Evolutionary conservation across 2,329 filamentous ascomycete genomes (phyloP).

Genomic region (Aspergillus aculeatus): DNA sequence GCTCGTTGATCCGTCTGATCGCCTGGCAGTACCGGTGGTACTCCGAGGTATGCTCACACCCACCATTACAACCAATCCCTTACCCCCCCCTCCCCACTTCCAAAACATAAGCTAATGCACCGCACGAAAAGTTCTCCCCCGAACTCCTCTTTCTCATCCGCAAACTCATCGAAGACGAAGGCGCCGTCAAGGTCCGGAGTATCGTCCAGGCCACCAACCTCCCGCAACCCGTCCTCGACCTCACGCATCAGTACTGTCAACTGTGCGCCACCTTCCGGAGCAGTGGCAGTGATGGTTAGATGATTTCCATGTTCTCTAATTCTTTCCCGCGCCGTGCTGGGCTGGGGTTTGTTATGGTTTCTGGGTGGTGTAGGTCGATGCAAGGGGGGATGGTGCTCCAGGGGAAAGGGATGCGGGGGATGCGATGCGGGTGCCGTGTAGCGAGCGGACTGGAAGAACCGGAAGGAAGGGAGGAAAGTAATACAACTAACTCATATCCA

Average conservation of each 20-base stretch:
- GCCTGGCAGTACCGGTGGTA: constrained; percentile 99
- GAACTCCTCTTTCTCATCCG: constrained; percentile 83
- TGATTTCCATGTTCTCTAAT: too few species aligned
- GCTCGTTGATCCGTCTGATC: constrained; percentile 83
- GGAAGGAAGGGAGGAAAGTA: too few species aligned
- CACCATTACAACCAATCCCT: background rate
- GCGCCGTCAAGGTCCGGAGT: constrained; percentile 92
- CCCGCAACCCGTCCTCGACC: constrained; percentile 85
- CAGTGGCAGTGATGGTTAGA: constrained; percentile 80
- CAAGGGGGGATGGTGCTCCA: too few species aligned
- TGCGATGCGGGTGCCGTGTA: too few species aligned
- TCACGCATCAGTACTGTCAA: constrained; percentile 94
- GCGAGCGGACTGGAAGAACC: too few species aligned
- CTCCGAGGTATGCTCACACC: constrained; percentile 65
- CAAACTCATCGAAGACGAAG: constrained; percentile 93
- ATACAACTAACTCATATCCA: too few species aligned
- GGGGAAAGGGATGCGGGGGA: too few species aligned
- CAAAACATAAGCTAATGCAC: background rate
- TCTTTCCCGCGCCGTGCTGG: too few species aligned
- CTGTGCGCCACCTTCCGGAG: constrained; percentile 93
- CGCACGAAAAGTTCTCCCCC: constrained; percentile 68
- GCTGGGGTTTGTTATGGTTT: too few species aligned
- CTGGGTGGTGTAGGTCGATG: too few species aligned
- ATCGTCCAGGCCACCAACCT: constrained; percentile 95
- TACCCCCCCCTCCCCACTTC: background rate